phyloP scores from a whole-genome alignment of 306 rosid species.

The Prunus mongolica region DNA sequence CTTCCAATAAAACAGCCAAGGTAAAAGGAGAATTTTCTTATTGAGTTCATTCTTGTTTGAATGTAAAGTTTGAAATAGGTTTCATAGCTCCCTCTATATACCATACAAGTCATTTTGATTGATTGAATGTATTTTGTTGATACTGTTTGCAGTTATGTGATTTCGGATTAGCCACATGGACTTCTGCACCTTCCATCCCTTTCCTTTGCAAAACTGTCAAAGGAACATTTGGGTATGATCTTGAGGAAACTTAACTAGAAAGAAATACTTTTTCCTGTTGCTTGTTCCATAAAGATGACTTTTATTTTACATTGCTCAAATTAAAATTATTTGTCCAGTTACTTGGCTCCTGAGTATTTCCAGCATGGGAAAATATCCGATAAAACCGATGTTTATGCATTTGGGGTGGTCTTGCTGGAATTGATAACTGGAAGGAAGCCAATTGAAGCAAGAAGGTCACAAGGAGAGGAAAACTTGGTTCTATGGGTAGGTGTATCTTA shows the following conservation, averaged over 20 bases:
- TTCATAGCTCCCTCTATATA: not conserved
- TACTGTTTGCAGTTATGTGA: slow-evolving; percentile 63
- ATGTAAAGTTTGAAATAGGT: not conserved
- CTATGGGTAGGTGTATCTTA: slow-evolving; percentile 67
- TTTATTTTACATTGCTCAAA: not conserved
- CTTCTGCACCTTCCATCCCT: slow-evolving; percentile 94
- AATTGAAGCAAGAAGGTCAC: slow-evolving; percentile 65
- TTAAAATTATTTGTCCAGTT: slow-evolving; percentile 39
- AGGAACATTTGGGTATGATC: slow-evolving; percentile 93
- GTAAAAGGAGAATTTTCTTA: slow-evolving; percentile 33
- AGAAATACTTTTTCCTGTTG: not conserved
- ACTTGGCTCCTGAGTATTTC: slow-evolving; percentile 97
- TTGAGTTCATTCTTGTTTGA: slow-evolving; percentile 10
- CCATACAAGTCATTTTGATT: not conserved
- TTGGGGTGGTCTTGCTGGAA: slow-evolving; percentile 89
- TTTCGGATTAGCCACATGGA: slow-evolving; percentile 98
- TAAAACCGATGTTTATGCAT: slow-evolving; percentile 92
- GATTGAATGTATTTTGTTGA: slow-evolving; percentile 20
- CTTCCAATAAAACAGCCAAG: slow-evolving; percentile 81
- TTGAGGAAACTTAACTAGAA: slow-evolving; percentile 6
- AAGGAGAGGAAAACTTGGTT: slow-evolving; percentile 90
- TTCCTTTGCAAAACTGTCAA: slow-evolving; percentile 97
- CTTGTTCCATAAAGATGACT: not conserved
- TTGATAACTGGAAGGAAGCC: slow-evolving; percentile 93
- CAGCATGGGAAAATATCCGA: slow-evolving; percentile 96